Percentiles rank a stretch among this genome's conserved stretches.
Conservation (phyloP, 2,329 filamentous ascomycete species). For the Sporothrix variecibatus region DNA sequence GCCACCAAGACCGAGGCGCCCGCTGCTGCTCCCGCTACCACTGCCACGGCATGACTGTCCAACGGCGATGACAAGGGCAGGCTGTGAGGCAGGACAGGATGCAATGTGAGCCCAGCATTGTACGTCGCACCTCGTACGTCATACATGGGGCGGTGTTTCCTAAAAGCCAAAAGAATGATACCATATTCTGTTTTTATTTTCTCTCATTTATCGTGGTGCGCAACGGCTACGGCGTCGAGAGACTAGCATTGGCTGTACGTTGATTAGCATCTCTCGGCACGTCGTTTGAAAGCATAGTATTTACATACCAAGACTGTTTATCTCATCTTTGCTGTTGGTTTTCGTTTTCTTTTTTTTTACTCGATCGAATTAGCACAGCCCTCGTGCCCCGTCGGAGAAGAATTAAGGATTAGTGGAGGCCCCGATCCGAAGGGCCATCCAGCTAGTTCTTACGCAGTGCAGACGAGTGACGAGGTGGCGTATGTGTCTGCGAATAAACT, state of each 20-base stretch:
- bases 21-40: constrained; percentile 29
- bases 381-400: neutral
- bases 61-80: neutral
- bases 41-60: constrained; percentile 18
- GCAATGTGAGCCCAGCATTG: neutral
- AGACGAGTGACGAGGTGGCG: too few relatives aligned
- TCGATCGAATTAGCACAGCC: neutral
- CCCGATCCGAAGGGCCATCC: neutral
- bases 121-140: neutral
- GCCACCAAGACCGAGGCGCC: neutral
- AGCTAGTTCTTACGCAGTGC: neutral
- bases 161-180: neutral
- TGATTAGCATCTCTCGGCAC: neutral
- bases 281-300: neutral
- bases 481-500: too few relatives aligned
- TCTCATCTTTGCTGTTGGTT: neutral
- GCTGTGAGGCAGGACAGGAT: constrained; percentile 6
- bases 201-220: neutral
- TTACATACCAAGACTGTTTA: neutral
- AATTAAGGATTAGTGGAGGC: neutral
- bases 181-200: constrained; percentile 5
- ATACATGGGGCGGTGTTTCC: neutral
- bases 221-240: neutral
- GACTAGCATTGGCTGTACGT: neutral
- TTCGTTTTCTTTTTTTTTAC: neutral